A percentile compares a stretch with the other conserved stretches of the same genome.
phyloP scores from a whole-genome alignment of 2,329 filamentous ascomycete species.

The Zasmidium citrigriseum region DNA sequence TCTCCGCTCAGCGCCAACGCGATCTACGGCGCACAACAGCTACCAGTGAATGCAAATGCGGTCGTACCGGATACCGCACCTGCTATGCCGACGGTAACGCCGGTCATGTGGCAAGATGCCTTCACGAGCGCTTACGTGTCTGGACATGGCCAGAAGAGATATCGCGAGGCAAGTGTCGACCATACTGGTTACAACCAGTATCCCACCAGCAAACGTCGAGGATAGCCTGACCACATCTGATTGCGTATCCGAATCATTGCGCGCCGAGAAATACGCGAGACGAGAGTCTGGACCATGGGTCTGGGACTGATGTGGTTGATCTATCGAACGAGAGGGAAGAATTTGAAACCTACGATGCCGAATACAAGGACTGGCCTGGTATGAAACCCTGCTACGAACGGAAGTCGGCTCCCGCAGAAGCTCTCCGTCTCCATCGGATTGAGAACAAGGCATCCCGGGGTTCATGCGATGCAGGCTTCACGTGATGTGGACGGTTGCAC shows the following conservation, averaged over 20 bases:
- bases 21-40: conserved; percentile 25
- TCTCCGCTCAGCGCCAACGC: conserved; percentile 23
- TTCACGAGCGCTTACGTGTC: conserved; percentile 41
- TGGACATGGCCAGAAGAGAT: conserved; percentile 44
- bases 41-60: conserved; percentile 19
- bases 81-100: conserved; percentile 42
- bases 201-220: conserved; percentile 21
- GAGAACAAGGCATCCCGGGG: neutral
- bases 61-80: conserved; percentile 21
- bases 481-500: no score
- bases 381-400: neutral
- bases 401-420: neutral
- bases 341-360: neutral
- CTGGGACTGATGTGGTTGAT: neutral
- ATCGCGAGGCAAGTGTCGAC: conserved; percentile 44
- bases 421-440: neutral
- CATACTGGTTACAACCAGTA: conserved; percentile 21
- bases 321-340: neutral
- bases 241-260: no score
- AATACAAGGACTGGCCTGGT: neutral
- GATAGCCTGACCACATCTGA: neutral
- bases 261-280: conserved; percentile 3
- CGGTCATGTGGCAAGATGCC: conserved; percentile 54
- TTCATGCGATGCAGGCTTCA: neutral
- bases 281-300: neutral